phyloP scores from a whole-genome alignment of 805 yeast species.

The Tetrapisispora taiwanensis region DNA sequence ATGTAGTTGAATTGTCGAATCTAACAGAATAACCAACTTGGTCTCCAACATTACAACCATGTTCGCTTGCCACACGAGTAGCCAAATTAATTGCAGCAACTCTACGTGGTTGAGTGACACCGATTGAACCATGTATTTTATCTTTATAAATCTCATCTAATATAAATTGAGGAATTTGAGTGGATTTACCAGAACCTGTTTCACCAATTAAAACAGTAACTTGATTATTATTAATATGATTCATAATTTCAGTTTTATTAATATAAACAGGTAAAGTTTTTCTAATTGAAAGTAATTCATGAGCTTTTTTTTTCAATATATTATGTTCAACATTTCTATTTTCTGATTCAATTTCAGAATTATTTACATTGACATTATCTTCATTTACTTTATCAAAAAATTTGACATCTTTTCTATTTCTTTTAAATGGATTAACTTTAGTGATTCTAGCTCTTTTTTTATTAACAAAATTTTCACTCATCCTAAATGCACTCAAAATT shows the following conservation, averaged over 20 bases:
- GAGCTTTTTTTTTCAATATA: constrained; percentile 30
- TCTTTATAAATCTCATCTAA: constrained; percentile 31
- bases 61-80: constrained; percentile 82
- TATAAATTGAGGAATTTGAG: constrained; percentile 91
- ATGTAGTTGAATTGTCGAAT: constrained; percentile 60
- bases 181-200: constrained; percentile 96
- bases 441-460: background rate
- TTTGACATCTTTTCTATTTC: constrained; percentile 6
- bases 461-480: background rate
- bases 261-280: constrained; percentile 64
- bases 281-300: constrained; percentile 42
- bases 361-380: constrained; percentile 8
- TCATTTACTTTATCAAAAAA: constrained; percentile 21
- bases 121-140: constrained; percentile 46
- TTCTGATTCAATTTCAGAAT: constrained; percentile 10
- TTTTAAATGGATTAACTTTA: constrained; percentile 10
- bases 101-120: constrained; percentile 94
- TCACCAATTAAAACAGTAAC: constrained; percentile 87
- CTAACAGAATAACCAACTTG: constrained; percentile 90
- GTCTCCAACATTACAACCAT: constrained; percentile 64
- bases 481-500: background rate
- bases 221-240: constrained; percentile 42
- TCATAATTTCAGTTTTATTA: constrained; percentile 53
- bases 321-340: constrained; percentile 12
- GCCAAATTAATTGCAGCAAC: constrained; percentile 96